Conservation (phyloP, 202 grass and related monocot species). For the Alloteropsis angusta region DNA sequence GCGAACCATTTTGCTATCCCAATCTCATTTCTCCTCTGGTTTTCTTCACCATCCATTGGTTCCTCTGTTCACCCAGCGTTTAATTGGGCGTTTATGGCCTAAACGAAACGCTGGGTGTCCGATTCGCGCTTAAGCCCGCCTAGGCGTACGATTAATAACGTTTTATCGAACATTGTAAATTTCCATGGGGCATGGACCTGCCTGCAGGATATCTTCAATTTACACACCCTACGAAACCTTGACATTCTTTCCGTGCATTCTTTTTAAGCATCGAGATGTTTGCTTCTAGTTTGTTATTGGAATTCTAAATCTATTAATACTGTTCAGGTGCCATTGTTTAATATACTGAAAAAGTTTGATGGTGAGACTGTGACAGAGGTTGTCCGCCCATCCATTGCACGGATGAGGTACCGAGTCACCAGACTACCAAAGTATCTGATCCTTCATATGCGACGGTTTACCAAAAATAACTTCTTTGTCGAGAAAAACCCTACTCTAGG, state of each 20-base stretch:
- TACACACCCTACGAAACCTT: background rate
- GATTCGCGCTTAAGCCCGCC: no score
- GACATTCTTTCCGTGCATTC: background rate
- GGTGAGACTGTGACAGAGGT: conserved; percentile 81
- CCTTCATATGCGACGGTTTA: conserved; percentile 90
- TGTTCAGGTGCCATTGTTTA: conserved; percentile 79
- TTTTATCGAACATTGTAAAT: no score
- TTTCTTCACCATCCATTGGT: no score
- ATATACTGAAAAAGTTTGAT: conserved; percentile 98
- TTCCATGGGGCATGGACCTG: background rate
- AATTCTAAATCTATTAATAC: conserved; percentile 10
- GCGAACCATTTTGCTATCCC: no score
- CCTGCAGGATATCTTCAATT: background rate
- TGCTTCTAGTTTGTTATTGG: background rate
- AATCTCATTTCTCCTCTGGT: no score
- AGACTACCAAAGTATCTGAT: conserved; percentile 78
- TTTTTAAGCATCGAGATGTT: background rate
- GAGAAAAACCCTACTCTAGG: conserved; percentile 97
- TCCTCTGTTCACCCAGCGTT: no score
- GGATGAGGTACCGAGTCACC: conserved; percentile 88
- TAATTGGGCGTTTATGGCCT: no score
- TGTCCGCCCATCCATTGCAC: conserved; percentile 77
- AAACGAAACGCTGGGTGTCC: no score
- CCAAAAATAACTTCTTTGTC: conserved; percentile 90
- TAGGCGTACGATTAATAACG: no score